A percentile compares a stretch with the other conserved stretches of the same genome.
Conservation (phyloP, 2,329 filamentous ascomycete species). For the Thelonectria rubi region DNA sequence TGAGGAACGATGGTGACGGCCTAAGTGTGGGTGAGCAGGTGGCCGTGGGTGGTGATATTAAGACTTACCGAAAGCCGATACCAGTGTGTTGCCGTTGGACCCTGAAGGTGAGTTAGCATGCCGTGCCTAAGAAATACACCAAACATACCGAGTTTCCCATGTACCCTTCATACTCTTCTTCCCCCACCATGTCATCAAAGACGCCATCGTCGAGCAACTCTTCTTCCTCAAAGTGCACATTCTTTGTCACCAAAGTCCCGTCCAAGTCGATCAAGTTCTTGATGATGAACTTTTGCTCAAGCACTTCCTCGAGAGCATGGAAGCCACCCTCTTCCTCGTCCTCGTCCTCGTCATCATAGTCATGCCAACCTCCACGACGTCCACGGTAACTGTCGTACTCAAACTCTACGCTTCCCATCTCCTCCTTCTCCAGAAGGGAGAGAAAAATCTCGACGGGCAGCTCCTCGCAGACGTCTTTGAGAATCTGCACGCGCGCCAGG, state of each 20-base stretch:
- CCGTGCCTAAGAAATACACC: not conserved
- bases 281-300: constrained; percentile 21
- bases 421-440: constrained; percentile 43
- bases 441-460: constrained; percentile 47
- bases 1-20: constrained; percentile 33
- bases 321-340: constrained; percentile 13
- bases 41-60: not conserved
- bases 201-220: constrained; percentile 36
- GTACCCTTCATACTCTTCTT: constrained; percentile 42
- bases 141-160: constrained; percentile 42
- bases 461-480: constrained; percentile 38
- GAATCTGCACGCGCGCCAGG: constrained; percentile 34
- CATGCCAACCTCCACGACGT: no score
- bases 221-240: constrained; percentile 28
- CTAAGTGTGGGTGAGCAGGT: constrained; percentile 9
- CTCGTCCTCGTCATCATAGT: constrained; percentile 16
- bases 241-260: constrained; percentile 33
- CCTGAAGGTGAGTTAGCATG: constrained; percentile 20
- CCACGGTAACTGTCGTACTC: constrained; percentile 18
- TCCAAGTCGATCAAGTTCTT: constrained; percentile 43
- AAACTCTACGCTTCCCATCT: constrained; percentile 31
- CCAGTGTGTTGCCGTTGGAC: constrained; percentile 36
- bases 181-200: constrained; percentile 30
- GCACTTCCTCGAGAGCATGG: constrained; percentile 29
- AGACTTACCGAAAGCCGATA: constrained; percentile 36